These are phyloP conservation scores for Yarrowia sp. DNA, from an alignment of 805 yeast genomes.

Conservation along the genomic window DNA sequence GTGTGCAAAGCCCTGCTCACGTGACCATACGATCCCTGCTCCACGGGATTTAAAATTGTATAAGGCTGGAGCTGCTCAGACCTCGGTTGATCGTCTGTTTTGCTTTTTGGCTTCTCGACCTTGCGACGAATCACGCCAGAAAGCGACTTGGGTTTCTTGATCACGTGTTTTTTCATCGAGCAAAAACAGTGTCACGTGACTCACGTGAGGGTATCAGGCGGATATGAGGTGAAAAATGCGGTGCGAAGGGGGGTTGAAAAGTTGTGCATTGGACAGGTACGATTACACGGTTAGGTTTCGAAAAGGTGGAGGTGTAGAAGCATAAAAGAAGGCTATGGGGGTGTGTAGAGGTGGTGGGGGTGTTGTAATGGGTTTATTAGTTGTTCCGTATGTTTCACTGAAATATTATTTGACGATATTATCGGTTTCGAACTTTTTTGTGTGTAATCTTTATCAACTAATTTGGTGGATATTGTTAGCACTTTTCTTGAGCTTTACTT, in stretches of 20 bases:
- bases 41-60: constrained; percentile 36
- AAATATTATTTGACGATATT: too few relatives aligned
- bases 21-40: constrained; percentile 49
- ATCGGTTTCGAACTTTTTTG: too few relatives aligned
- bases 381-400: too few relatives aligned
- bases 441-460: too few relatives aligned
- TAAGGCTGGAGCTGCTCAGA: constrained; percentile 30
- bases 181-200: neutral
- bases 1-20: constrained; percentile 56
- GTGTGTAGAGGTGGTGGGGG: too few relatives aligned
- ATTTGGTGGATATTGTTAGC: too few relatives aligned
- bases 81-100: neutral
- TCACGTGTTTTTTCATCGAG: constrained; percentile 12
- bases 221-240: neutral
- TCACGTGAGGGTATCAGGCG: neutral
- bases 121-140: constrained; percentile 5
- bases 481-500: neutral
- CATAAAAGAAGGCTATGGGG: too few relatives aligned
- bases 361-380: too few relatives aligned
- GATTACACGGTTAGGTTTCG: neutral
- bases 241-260: neutral
- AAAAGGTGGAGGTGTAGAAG: too few relatives aligned
- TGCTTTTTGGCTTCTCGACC: neutral
- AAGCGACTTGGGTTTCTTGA: neutral
- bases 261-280: neutral